Evolutionary conservation across 2,329 filamentous ascomycete species (phyloP), one percentile per base, ranked within the genome.

Genomic region (Rugonectria rugulosa): DNA sequence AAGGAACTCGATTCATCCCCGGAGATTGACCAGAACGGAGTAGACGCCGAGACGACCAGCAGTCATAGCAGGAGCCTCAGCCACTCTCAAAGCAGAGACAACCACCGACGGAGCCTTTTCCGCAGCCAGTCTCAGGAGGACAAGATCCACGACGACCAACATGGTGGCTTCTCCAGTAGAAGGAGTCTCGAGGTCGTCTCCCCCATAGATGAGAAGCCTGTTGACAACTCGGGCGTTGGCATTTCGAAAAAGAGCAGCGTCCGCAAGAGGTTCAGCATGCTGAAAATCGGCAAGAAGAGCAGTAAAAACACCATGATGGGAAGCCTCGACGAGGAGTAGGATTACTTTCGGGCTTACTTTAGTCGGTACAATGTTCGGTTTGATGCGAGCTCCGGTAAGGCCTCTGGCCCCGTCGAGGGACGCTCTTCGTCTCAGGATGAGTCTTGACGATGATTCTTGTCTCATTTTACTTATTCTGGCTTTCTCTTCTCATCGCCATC

Each of bases 211-310:
- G 60, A 68, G 9, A 64, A 69, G 40, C 49, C 66, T 19, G 49
- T 52, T 1, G 64, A 68, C 26, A 70, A 68, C 31, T 68, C 72
- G 9, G 43, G 45, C 0, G 38, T 47, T 23, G 72, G 75, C 4
- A 68, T 77, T 31, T 70, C 73, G 52, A 80, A 81, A 67, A 83
- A 83, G 47, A 84, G 83, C 29, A 89, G 87, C 54, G 84, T 96
- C 62, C 86, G 88, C 75, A 94, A 92, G 77, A 78, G 92, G 68
- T 79, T 96, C 62, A 95, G 90, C 71, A 79, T 92, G 66, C 79
- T 96, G 68, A 90, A 89, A 71, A 80, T 92, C 45, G 88, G 89
- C 24, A 88, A 87, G 71, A 91, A 90, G 76, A 78, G 77, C 40
- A 86, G 82, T 68, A 88, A 85, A 43, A 79, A 72, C 57, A 78